Base-by-base conservation (phyloP, 495 filamentous ascomycete genomes). In the Tuber aestivum region DNA sequence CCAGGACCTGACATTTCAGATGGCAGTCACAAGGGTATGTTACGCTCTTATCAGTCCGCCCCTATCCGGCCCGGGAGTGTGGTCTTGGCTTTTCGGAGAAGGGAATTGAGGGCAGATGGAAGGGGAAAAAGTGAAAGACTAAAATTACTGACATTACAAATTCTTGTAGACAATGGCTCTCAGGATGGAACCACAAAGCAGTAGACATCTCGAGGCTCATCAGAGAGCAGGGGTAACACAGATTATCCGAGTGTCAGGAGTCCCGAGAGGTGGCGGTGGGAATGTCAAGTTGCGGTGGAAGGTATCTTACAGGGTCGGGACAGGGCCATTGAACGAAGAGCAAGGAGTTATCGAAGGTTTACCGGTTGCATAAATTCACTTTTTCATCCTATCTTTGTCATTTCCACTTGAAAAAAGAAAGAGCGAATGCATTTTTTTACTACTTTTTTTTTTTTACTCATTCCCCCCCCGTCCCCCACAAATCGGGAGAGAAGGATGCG, bases 321-420 rank as follows among this genome's bases (percentile, higher is more conserved):
- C 83, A 14, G 88, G 91, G 80, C 75, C 79, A 65, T 83, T 87
- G 80, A 89, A 87, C 74, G 88, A 92, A 74, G 94, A 98, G 85
- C 93, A 93, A 84, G 95, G 95, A 27, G 94, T 97, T 87, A 91
- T 98, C 74, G 88, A 90, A n/a, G 87, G 91, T 73, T 88, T 99
- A 83, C 92, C 92, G 4, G 88, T 97, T 84, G 87, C 91, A 71
- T 82, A 76, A 78, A 80, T 61, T 27, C 50, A 65, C 38, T 40
- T 69, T 37, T 72, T 74, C 40, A 48, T 72, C n/a, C 10, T 65
- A 35, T 20, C 56, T 2, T 65, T 20, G 27, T 27, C 32, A 32
- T 65, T 35, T 65, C 27, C 32, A 32, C 12, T 18, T 65, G 32
- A 65, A 65, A 65, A 35, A 65, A 61, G 4, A 35, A 65, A 35